phyloP scores from a whole-genome alignment of 2,329 filamentous ascomycete species.

The Fusarium newnesense region DNA sequence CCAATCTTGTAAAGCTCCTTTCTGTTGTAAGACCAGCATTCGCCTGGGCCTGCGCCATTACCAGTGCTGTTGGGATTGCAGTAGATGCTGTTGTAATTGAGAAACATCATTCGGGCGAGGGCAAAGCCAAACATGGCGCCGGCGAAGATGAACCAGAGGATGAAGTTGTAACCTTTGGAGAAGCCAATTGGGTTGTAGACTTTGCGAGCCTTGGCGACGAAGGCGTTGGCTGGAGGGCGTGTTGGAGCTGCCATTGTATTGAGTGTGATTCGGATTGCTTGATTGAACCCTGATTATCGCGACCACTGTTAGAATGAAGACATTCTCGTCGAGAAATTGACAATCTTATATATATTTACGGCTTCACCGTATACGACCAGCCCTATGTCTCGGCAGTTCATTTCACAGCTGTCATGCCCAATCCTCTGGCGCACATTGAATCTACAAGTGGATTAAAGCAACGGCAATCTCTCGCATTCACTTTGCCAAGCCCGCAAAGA shows the following conservation, averaged over 20 bases:
- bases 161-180: constrained; percentile 54
- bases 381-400: background rate
- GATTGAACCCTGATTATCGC: no score
- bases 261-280: no score
- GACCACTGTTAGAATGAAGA: background rate
- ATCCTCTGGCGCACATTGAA: background rate
- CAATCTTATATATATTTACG: background rate
- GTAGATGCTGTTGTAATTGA: constrained; percentile 11
- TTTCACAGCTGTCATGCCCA: background rate
- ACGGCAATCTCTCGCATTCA: background rate
- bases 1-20: constrained; percentile 44
- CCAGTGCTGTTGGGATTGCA: background rate
- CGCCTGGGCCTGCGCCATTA: constrained; percentile 1
- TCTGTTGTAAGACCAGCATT: constrained; percentile 19
- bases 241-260: background rate
- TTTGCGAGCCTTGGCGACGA: constrained; percentile 8
- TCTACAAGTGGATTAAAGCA: accelerated
- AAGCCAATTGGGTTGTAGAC: constrained; percentile 65
- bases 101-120: constrained; percentile 38
- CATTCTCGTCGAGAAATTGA: background rate
- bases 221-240: constrained; percentile 5
- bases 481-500: background rate
- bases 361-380: background rate
- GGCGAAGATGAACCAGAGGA: constrained; percentile 60
- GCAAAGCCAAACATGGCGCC: constrained; percentile 47